Evolutionary conservation across 202 grass and related monocot genomes (phyloP), one percentile per base, ranked within the genome.

Genomic region (Zizania palustris): DNA sequence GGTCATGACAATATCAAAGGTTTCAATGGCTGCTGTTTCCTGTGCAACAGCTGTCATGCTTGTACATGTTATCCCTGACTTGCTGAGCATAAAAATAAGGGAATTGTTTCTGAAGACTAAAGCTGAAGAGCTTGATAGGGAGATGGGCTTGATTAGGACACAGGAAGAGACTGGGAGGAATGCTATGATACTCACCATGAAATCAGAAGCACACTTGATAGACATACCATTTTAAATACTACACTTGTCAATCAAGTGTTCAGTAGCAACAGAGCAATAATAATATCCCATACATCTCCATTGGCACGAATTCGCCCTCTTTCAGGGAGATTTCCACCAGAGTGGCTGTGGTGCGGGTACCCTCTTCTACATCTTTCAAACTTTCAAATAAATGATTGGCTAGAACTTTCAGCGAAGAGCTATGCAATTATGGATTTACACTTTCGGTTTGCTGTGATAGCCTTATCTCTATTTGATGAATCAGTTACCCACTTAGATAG

Each of bases 331-430:
- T 98, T 90, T 13, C 91, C 96, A 9, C 96, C 89, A 43, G 96
- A 79, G 96, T 98, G 22, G 96, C 87, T 71, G 96, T 91, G 15
- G 91, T 98, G 16, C 82, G 96, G 35, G 96, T 95, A 46, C n/a
- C 96, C 96, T 62, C 87, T 98, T 11, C 62, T 98, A 3, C 89
- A 95, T 86, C 89, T 98, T 60, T 98, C 91, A 63, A 98, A 98
- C 78, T 98, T 98, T 74, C 91, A 98, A 80, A 98, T 98, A 77
- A 92, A 98, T 87, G 96, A 98, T 48, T 95, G 96, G 96, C 89
- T 91, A 14, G 95, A 98, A 70, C 80, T 94, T 69, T 94, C 91
- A 39, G 85, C 91, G 22, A 98, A 87, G 77, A 90, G 85, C 73
- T 98, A 90, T 43, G 96, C 96, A 40, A 92, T 98, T 63, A 98